These are phyloP conservation scores for Colletotrichum magnum DNA, from an alignment of 2,329 filamentous ascomycete genomes.

Conservation along the genomic window DNA sequence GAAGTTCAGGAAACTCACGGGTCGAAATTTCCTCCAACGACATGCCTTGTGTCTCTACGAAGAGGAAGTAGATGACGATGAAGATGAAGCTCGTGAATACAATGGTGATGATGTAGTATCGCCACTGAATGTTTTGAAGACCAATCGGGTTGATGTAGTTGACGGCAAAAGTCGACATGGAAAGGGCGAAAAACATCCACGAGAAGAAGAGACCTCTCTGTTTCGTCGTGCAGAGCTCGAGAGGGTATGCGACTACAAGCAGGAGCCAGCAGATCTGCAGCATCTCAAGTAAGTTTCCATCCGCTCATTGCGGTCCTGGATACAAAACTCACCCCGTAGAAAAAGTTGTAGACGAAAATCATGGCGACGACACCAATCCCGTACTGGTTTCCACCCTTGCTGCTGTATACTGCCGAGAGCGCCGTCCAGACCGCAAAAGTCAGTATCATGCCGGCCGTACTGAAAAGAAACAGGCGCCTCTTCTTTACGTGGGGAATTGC, in stretches of 20 bases:
- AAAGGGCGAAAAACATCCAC: slow-evolving; percentile 15
- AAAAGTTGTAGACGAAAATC: slow-evolving; percentile 29
- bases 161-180: slow-evolving; percentile 26
- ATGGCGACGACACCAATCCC: slow-evolving; percentile 24
- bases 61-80: slow-evolving; percentile 54
- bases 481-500: slow-evolving; percentile 21
- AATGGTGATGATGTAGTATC: slow-evolving; percentile 25
- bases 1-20: not conserved
- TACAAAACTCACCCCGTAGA: slow-evolving; percentile 19
- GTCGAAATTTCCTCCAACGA: slow-evolving; percentile 67
- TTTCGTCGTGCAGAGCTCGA: slow-evolving; percentile 27
- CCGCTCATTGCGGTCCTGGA: not conserved
- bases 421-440: slow-evolving; percentile 28
- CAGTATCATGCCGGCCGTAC: slow-evolving; percentile 40
- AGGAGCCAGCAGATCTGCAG: slow-evolving; percentile 25
- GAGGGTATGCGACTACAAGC: slow-evolving; percentile 29
- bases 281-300: not conserved
- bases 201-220: slow-evolving; percentile 29
- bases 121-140: slow-evolving; percentile 24
- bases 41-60: slow-evolving; percentile 66
- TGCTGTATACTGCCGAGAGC: slow-evolving; percentile 13
- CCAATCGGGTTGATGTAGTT: slow-evolving; percentile 36
- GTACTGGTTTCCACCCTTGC: not conserved
- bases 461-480: slow-evolving; percentile 34
- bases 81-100: slow-evolving; percentile 11